phyloP scores from a whole-genome alignment of 257 asterid genomes.

The Nicotiana attenuata region DNA sequence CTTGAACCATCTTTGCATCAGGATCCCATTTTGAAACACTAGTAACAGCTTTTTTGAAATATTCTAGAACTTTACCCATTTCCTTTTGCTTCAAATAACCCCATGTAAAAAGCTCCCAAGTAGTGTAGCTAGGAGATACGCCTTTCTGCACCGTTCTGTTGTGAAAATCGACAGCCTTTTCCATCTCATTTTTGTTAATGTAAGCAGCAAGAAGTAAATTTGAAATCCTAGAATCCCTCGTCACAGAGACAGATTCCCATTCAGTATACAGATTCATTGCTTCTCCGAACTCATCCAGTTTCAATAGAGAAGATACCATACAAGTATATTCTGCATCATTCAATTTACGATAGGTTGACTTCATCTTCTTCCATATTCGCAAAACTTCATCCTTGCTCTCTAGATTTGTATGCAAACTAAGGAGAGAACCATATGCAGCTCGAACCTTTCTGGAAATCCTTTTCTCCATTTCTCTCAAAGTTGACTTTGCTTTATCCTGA shows the following conservation, averaged over 20 bases:
- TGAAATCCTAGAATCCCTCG: slow-evolving; percentile 70
- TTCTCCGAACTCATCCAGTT: slow-evolving; percentile 51
- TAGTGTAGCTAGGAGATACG: slow-evolving; percentile 59
- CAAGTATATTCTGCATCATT: slow-evolving; percentile 72
- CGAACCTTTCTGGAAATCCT: slow-evolving; percentile 51
- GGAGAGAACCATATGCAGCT: slow-evolving; percentile 62
- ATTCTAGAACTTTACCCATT: slow-evolving; percentile 44
- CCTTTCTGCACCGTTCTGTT: slow-evolving; percentile 48
- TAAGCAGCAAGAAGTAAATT: slow-evolving; percentile 79
- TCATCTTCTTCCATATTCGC: slow-evolving; percentile 78
- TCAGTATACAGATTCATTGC: slow-evolving; percentile 71
- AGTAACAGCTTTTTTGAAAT: slow-evolving; percentile 51
- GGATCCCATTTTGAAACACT: slow-evolving; percentile 78
- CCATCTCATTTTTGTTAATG: slow-evolving; percentile 54
- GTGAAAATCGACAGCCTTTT: slow-evolving; percentile 57
- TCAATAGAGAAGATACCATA: slow-evolving; percentile 65
- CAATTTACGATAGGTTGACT: slow-evolving; percentile 51
- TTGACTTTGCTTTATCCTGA: slow-evolving; percentile 55
- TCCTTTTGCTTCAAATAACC: slow-evolving; percentile 62
- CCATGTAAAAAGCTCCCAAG: slow-evolving; percentile 86
- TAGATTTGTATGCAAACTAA: slow-evolving; percentile 66
- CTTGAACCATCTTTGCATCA: slow-evolving; percentile 44
- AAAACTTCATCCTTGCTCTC: slow-evolving; percentile 49
- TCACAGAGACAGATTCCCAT: slow-evolving; percentile 80
- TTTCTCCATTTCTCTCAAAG: slow-evolving; percentile 84